Conservation (phyloP, 2,329 filamentous ascomycete species). For the Tolypocladium album region DNA sequence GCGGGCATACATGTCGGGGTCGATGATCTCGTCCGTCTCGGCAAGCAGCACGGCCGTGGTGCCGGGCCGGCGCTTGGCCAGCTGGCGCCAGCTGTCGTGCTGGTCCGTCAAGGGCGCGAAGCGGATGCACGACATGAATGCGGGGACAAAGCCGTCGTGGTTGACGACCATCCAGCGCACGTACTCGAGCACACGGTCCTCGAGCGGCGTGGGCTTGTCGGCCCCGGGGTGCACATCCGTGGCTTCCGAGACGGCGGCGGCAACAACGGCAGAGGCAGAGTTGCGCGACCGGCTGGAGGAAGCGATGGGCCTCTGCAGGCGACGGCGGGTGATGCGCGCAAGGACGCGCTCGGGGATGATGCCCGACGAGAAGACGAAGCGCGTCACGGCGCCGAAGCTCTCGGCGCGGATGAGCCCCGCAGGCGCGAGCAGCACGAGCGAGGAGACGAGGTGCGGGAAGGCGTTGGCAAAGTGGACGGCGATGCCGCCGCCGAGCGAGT, state of each 20-base stretch:
- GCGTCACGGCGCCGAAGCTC: slow-evolving; percentile 38
- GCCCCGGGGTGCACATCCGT: slow-evolving; percentile 10
- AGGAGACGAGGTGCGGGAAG: slow-evolving; percentile 59
- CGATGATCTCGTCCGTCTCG: slow-evolving; percentile 39
- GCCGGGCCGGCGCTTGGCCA: slow-evolving; percentile 29
- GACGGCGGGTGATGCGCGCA: slow-evolving; percentile 32
- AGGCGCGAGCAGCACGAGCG: slow-evolving; percentile 68
- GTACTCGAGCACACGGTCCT: slow-evolving; percentile 35
- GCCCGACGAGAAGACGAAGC: slow-evolving; percentile 43
- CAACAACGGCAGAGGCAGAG: slow-evolving; percentile 9
- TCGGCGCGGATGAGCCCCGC: slow-evolving; percentile 57
- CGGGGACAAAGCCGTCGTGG: slow-evolving; percentile 47
- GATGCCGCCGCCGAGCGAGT: slow-evolving; percentile 74
- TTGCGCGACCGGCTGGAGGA: slow-evolving; percentile 14
- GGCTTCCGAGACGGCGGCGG: slow-evolving; percentile 30
- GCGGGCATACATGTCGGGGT: slow-evolving; percentile 34
- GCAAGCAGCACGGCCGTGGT: slow-evolving; percentile 44
- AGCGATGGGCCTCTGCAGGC: slow-evolving; percentile 41
- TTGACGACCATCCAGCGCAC: slow-evolving; percentile 48
- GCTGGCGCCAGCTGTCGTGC: slow-evolving; percentile 35
- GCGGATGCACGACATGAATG: slow-evolving; percentile 48
- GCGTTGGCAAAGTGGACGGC: slow-evolving; percentile 62
- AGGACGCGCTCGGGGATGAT: slow-evolving; percentile 42
- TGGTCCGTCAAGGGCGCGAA: slow-evolving; percentile 43
- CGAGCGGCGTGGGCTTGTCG: slow-evolving; percentile 23